Evolutionary conservation across 345 rosid species (phyloP).

Genomic region (Sisymbrium irio): DNA sequence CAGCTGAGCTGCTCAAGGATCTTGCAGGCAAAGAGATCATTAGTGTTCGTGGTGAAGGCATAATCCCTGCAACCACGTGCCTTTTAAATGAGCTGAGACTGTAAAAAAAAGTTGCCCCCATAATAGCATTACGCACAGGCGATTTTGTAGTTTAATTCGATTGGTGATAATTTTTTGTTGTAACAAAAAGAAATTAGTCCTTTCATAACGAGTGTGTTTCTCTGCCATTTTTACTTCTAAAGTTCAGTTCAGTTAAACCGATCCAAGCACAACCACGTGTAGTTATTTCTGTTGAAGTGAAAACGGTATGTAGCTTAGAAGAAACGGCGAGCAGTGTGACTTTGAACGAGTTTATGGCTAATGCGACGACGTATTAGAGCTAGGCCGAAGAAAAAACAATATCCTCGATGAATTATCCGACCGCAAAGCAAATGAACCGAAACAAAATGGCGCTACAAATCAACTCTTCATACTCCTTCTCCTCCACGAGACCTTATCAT

Average conservation of each 20-base stretch:
- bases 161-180: neutral
- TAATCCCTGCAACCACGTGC: slow-evolving; percentile 62
- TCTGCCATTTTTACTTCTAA: neutral
- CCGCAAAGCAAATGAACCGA: no score
- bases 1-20: slow-evolving; percentile 64
- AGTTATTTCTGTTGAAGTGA: neutral
- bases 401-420: neutral
- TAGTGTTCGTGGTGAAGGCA: slow-evolving; percentile 46
- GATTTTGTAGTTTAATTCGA: no score
- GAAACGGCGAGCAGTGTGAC: neutral
- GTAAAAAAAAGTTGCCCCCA: no score
- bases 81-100: slow-evolving; percentile 53
- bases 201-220: neutral
- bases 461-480: slow-evolving; percentile 37
- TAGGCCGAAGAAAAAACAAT: neutral
- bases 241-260: neutral
- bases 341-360: neutral
- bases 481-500: slow-evolving; percentile 32
- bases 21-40: slow-evolving; percentile 63
- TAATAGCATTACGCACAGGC: no score
- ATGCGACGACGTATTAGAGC: neutral
- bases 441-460: slow-evolving; percentile 75
- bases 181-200: neutral
- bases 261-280: neutral
- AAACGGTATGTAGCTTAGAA: neutral